Percentiles rank a stretch among this genome's conserved stretches.
Evolutionary conservation across 2,329 filamentous ascomycete species (phyloP).

Genomic region (Cordyceps pruinosa): DNA sequence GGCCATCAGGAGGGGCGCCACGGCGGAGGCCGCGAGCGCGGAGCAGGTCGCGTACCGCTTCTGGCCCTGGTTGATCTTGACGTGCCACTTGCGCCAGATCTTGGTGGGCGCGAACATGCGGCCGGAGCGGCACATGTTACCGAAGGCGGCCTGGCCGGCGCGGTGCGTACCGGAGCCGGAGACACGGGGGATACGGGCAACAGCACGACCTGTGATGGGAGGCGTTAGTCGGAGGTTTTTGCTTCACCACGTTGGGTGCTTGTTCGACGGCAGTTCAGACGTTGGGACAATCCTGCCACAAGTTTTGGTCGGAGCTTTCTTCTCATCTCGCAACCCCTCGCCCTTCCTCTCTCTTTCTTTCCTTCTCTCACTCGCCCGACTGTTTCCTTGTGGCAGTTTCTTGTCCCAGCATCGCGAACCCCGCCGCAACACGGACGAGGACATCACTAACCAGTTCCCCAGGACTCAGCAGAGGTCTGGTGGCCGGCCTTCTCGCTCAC

Average conservation of each 20-base stretch:
- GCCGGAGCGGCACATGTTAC: conserved; percentile 99
- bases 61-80: conserved; percentile 99
- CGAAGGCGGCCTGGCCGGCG: conserved; percentile 98
- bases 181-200: conserved; percentile 99
- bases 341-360: too few species aligned
- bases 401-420: conserved; percentile 1
- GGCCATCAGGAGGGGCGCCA: conserved; percentile 88
- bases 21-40: conserved; percentile 92
- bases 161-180: conserved; percentile 99
- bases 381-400: neutral
- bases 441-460: conserved; percentile 90
- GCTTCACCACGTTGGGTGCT: neutral
- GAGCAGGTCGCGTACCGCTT: conserved; percentile 98
- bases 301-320: neutral
- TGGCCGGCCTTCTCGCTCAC: conserved; percentile 99
- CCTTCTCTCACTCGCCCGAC: neutral
- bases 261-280: neutral
- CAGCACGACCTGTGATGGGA: conserved; percentile 70
- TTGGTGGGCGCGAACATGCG: conserved; percentile 99
- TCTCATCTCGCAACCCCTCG: neutral
- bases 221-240: neutral
- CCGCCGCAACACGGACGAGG: neutral
- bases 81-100: conserved; percentile 99
- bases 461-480: conserved; percentile 99
- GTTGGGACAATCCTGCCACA: neutral